phyloP scores from a whole-genome alignment of 2,329 filamentous ascomycete genomes.

The Colletotrichum australisinense region DNA sequence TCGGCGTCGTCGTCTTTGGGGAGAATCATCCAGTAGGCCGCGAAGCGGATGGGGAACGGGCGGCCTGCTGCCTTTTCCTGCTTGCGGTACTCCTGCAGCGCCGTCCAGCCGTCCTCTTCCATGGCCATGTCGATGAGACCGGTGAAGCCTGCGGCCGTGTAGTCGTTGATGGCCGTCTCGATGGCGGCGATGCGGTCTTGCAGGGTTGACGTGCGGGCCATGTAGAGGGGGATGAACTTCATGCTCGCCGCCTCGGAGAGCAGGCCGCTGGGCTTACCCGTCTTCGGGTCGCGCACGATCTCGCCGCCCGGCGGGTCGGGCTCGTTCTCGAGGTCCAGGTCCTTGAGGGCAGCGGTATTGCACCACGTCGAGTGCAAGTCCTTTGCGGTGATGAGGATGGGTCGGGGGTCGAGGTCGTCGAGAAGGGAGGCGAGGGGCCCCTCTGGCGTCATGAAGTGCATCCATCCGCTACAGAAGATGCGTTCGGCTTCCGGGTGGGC shows the following conservation, averaged over 20 bases:
- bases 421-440: conserved; percentile 60
- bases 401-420: conserved; percentile 61
- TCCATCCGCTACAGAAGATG: conserved; percentile 65
- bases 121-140: conserved; percentile 70
- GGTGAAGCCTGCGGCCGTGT: conserved; percentile 63
- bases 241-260: conserved; percentile 61
- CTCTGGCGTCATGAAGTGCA: conserved; percentile 65
- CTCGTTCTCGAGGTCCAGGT: conserved; percentile 60
- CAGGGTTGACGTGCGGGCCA: conserved; percentile 59
- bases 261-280: conserved; percentile 60
- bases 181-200: conserved; percentile 60
- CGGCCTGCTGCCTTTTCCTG: conserved; percentile 47
- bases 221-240: conserved; percentile 59
- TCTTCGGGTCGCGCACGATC: conserved; percentile 57
- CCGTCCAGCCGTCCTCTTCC: conserved; percentile 66
- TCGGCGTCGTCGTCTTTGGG: conserved; percentile 57
- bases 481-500: conserved; percentile 55
- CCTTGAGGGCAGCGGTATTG: conserved; percentile 61
- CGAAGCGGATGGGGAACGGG: conserved; percentile 57
- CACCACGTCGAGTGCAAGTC: conserved; percentile 69
- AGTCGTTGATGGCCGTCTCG: conserved; percentile 57
- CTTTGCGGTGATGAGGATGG: conserved; percentile 67
- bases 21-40: conserved; percentile 66
- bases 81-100: conserved; percentile 49
- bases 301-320: conserved; percentile 54